Percentiles rank a stretch among this genome's conserved stretches.
Evolutionary conservation across 331 rosid genomes (phyloP).

Genomic region (Cucumis variabilis): DNA sequence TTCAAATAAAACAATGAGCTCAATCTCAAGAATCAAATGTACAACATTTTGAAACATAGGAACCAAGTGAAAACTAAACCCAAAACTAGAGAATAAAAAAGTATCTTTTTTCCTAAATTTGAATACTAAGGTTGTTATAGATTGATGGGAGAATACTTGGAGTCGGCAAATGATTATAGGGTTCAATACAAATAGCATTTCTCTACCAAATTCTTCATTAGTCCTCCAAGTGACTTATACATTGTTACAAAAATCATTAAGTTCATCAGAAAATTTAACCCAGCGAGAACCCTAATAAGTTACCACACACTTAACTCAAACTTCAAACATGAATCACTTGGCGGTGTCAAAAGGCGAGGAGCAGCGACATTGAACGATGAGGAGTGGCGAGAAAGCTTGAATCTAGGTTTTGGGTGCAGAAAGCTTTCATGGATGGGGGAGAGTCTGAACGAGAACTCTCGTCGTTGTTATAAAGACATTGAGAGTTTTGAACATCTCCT

Average conservation of each 20-base stretch:
- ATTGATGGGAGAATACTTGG: constrained; percentile 47
- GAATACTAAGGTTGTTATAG: background rate
- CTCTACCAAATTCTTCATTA: constrained; percentile 83
- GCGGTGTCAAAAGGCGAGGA: no score
- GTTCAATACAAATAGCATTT: constrained; percentile 78
- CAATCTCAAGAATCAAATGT: no score
- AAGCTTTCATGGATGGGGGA: no score
- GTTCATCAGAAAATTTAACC: constrained; percentile 14
- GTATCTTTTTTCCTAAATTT: background rate
- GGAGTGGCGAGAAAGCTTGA: no score
- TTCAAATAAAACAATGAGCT: background rate
- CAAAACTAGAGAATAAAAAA: no score
- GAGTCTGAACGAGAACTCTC: no score
- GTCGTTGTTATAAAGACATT: no score
- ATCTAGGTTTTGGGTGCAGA: no score
- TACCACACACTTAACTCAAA: background rate
- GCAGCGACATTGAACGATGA: no score
- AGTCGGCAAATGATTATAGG: constrained; percentile 64
- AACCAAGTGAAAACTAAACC: no score
- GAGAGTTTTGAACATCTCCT: no score
- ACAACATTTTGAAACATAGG: no score
- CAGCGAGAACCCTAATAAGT: background rate
- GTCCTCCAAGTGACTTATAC: constrained; percentile 78
- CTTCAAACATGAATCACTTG: constrained; percentile 43
- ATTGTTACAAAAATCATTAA: constrained; percentile 50